A percentile compares a stretch with the other conserved stretches of the same genome.
These are phyloP conservation scores for Linnemannia schmuckeri DNA, from an alignment of 192 early-diverging fungal genomes.

Conservation along the genomic window DNA sequence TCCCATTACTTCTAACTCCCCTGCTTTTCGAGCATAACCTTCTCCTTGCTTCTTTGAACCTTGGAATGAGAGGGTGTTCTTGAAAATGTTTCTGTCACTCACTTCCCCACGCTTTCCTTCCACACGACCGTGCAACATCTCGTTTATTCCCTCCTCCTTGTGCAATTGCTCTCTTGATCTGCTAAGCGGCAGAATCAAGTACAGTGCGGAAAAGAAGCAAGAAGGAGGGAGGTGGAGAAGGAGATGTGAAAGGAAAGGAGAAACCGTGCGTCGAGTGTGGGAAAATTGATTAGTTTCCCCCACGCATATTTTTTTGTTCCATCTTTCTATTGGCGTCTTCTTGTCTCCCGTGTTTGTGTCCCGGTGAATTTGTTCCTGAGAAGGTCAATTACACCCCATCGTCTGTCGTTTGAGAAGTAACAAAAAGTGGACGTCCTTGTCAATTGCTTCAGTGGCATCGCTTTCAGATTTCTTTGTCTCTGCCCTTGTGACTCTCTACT, in stretches of 20 bases:
- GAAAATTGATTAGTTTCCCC: background rate
- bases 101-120: background rate
- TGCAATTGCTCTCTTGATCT: background rate
- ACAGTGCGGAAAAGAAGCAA: background rate
- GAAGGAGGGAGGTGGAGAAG: background rate
- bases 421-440: background rate
- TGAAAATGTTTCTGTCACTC: background rate
- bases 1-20: background rate
- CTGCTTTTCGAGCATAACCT: background rate
- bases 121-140: background rate
- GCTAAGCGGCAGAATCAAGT: background rate
- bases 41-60: background rate
- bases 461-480: background rate
- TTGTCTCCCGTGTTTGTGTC: background rate
- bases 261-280: slow-evolving; percentile 4
- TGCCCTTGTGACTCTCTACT: background rate
- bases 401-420: background rate
- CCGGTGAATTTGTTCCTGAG: background rate
- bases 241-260: background rate
- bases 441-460: background rate
- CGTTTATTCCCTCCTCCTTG: background rate
- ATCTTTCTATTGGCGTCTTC: background rate
- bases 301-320: background rate
- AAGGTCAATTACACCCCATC: background rate
- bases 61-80: background rate